Conservation (phyloP, 805 yeast species). For the Candida hungchunana region DNA sequence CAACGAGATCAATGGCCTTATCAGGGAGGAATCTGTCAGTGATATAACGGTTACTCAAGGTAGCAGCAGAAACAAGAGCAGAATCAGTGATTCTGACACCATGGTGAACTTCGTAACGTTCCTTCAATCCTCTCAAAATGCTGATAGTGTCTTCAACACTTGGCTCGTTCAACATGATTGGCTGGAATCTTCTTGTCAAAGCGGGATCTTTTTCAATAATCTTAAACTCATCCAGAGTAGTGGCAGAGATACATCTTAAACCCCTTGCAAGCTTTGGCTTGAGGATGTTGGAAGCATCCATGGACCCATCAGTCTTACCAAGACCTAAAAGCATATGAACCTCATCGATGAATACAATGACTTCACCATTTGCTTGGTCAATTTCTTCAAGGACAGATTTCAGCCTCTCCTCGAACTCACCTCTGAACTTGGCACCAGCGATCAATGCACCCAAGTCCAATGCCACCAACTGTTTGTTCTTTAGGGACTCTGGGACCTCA, state of each 20-base stretch:
- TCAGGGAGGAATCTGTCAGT: conserved; percentile 92
- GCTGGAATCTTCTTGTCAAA: conserved; percentile 87
- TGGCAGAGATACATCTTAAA: conserved; percentile 92
- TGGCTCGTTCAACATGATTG: conserved; percentile 84
- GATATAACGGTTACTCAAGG: conserved; percentile 82
- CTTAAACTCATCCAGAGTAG: conserved; percentile 91
- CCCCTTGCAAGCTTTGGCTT: conserved; percentile 96
- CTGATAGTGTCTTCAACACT: conserved; percentile 87
- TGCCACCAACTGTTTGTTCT: conserved; percentile 77
- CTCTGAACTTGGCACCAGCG: conserved; percentile 93
- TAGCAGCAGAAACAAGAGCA: conserved; percentile 91
- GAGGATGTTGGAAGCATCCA: conserved; percentile 89
- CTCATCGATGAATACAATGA: conserved; percentile 86
- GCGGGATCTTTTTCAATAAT: conserved; percentile 97
- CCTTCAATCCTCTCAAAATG: conserved; percentile 89
- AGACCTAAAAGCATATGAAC: conserved; percentile 84
- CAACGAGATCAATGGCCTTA: conserved; percentile 94
- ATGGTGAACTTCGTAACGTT: conserved; percentile 93
- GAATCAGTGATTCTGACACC: conserved; percentile 93
- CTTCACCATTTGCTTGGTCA: conserved; percentile 68
- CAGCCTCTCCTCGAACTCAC: conserved; percentile 91
- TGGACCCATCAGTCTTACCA: conserved; percentile 92
- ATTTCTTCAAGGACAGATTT: conserved; percentile 80
- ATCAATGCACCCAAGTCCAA: conserved; percentile 85
- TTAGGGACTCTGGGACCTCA: conserved; percentile 93